Evolutionary conservation across 352 stramenopile genomes (phyloP), one percentile per base, ranked within the genome.

Genomic region (Phytophthora sojae): DNA sequence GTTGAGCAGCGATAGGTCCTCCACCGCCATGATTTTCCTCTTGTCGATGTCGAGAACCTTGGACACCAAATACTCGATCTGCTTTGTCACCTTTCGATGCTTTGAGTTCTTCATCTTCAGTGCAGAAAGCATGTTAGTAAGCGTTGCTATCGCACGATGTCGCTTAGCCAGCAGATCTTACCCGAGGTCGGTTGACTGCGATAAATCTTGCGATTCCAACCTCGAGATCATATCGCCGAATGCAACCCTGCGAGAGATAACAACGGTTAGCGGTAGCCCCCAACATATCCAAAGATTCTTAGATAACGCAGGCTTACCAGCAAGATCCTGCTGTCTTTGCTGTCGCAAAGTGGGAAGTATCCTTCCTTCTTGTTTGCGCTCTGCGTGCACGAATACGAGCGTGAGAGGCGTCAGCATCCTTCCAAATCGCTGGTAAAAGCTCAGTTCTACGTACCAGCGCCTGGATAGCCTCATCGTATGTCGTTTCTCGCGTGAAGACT

Each of bases 301-400:
- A 4, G 23, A 47, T 26, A 12, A 17, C 47, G 12, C 32, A 45
- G 5, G 2, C 26, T 39, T 58, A 94, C 86, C 57, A 93, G 79
- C 26, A 95, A 59, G 5, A 78, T 70, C 19, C 66, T 61, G 29
- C 50, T 85, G 29, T 92, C 80, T 8, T 72, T 30, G 44, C 84
- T 79, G 39, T 94, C 83, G 21, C 88, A 90, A 35, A 96, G 79
- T 4, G 86, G 85, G 55, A 96, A 94, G 47, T 94, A 93, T 21
- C 93, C 83, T 37, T 94, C 82, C 4, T 69, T 82, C 60, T 89
- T 92, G 72, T 85, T 79, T 0, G 72, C 81, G 49, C 83, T 93
- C 86, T 94, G 23, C 4, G 35, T 21, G 21, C n/a, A 42, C 12
- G 39, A 26, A 55, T 21, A 25, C 7, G 56, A 32, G 49, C 4